Evolutionary conservation across 371 early-diverging fungal species (phyloP).

Genomic region (Phascolomyces articulosus): DNA sequence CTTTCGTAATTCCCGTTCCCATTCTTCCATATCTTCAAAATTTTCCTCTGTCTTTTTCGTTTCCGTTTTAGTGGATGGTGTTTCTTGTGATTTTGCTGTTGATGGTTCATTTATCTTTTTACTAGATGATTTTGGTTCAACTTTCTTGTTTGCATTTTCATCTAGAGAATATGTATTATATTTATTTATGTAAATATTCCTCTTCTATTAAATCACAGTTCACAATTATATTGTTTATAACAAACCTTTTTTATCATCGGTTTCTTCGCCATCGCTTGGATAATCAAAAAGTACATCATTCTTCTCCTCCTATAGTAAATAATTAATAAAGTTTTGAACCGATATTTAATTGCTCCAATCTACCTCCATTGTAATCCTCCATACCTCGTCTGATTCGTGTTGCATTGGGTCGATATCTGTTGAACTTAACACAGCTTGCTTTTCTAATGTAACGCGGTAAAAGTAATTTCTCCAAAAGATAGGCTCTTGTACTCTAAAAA

Average conservation of each 20-base stretch:
- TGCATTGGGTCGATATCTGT: slow-evolving; percentile 14
- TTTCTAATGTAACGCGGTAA: slow-evolving; percentile 69
- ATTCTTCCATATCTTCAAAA: slow-evolving; percentile 45
- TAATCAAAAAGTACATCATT: slow-evolving; percentile 9
- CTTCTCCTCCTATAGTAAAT: background rate
- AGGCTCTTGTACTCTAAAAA: slow-evolving; percentile 58
- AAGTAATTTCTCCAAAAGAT: slow-evolving; percentile 79
- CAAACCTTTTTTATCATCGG: background rate
- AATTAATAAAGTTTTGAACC: background rate
- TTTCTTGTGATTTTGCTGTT: slow-evolving; percentile 8
- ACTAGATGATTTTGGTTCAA: background rate
- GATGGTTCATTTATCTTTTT: background rate
- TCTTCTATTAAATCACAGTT: too few species aligned
- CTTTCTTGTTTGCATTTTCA: background rate
- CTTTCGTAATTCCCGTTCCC: slow-evolving; percentile 44
- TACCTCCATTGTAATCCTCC: background rate
- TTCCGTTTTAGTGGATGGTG: background rate
- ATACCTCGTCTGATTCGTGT: background rate
- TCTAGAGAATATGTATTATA: too few species aligned
- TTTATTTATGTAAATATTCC: too few species aligned
- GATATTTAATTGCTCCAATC: background rate
- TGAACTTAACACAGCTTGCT: slow-evolving; percentile 48
- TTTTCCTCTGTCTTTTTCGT: slow-evolving; percentile 7
- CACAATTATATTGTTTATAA: background rate
- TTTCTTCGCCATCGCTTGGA: slow-evolving; percentile 5